Conservation (phyloP, 148 eudicot species). For the Talinum fruticosum region DNA sequence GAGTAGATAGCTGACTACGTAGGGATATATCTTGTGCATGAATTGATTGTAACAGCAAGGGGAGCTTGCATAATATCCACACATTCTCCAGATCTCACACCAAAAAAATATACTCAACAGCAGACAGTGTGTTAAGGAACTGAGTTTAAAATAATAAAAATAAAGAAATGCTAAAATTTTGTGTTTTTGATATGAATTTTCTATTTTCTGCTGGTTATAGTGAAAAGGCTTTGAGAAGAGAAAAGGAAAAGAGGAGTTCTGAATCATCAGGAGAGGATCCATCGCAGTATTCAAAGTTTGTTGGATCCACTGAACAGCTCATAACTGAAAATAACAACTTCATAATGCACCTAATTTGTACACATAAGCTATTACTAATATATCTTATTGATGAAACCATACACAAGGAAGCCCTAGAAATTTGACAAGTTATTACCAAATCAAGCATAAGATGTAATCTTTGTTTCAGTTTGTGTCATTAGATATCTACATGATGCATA, state of each 20-base stretch:
- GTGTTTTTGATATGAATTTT: neutral
- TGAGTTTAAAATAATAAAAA: neutral
- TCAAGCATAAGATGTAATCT: slow-evolving; percentile 11
- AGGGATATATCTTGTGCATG: slow-evolving; percentile 24
- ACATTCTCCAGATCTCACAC: slow-evolving; percentile 14
- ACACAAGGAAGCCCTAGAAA: slow-evolving; percentile 18
- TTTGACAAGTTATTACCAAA: slow-evolving; percentile 23
- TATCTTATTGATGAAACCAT: slow-evolving; percentile 5
- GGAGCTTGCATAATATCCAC: slow-evolving; percentile 13
- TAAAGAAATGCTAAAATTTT: neutral
- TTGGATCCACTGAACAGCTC: slow-evolving; percentile 27
- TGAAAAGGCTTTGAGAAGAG: neutral
- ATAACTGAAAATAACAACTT: slow-evolving; percentile 26
- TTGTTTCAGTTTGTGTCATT: neutral
- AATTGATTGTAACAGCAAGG: neutral
- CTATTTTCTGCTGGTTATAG: neutral
- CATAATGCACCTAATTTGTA: slow-evolving; percentile 27
- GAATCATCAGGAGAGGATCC: neutral
- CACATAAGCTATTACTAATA: slow-evolving; percentile 19
- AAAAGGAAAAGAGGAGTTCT: neutral
- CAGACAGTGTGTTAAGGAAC: neutral
- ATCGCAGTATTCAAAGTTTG: slow-evolving; percentile 22
- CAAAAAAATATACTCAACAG: slow-evolving; percentile 2
- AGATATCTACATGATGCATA: neutral
- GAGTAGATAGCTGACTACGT: slow-evolving; percentile 35